A percentile compares a stretch with the other conserved stretches of the same genome.
phyloP scores from a whole-genome alignment of 2,329 filamentous ascomycete genomes.

The Pseudogymnoascus destructans region DNA sequence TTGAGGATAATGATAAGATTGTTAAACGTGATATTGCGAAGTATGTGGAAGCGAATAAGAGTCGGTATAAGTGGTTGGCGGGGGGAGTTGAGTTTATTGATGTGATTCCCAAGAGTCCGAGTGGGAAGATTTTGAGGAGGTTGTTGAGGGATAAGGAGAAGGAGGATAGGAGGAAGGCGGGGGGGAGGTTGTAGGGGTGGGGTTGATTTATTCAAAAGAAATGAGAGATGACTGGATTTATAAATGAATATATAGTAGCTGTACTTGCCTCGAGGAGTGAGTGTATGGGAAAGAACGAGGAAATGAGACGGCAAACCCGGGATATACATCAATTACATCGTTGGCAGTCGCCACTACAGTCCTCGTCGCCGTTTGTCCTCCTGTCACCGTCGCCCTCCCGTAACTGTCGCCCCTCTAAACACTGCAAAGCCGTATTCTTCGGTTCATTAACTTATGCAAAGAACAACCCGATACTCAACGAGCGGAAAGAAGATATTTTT shows the following conservation, averaged over 20 bases:
- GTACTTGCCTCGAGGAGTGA: too few relatives aligned
- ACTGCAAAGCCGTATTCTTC: too few relatives aligned
- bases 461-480: too few relatives aligned
- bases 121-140: slow-evolving; percentile 59
- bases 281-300: too few relatives aligned
- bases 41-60: slow-evolving; percentile 53
- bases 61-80: slow-evolving; percentile 54
- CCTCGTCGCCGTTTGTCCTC: too few relatives aligned
- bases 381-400: too few relatives aligned
- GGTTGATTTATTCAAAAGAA: neutral
- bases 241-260: neutral
- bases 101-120: slow-evolving; percentile 58
- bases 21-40: slow-evolving; percentile 38
- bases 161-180: slow-evolving; percentile 48
- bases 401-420: too few relatives aligned
- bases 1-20: slow-evolving; percentile 45
- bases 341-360: too few relatives aligned
- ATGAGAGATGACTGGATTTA: neutral
- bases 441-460: too few relatives aligned
- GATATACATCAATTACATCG: too few relatives aligned
- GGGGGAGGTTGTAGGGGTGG: slow-evolving; percentile 47
- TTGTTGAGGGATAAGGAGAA: slow-evolving; percentile 62
- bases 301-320: too few relatives aligned
- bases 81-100: slow-evolving; percentile 52
- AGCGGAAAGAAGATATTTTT: too few relatives aligned